These are phyloP conservation scores for Ceratobasidium sp. DNA, from an alignment of 1,284 basidiomycete species.

Conservation along the genomic window DNA sequence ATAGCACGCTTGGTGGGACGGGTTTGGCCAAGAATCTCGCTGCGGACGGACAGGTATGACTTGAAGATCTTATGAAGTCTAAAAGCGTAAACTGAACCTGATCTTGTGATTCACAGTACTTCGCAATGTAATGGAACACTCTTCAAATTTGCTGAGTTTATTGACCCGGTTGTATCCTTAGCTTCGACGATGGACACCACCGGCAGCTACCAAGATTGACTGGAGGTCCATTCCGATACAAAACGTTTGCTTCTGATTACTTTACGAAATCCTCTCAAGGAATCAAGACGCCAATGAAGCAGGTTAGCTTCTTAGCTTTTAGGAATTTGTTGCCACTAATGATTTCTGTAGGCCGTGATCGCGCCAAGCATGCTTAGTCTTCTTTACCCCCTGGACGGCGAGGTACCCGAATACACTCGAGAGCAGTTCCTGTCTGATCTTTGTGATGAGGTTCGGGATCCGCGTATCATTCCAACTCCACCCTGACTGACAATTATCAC, in stretches of 20 bases:
- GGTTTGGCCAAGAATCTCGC: slow-evolving; percentile 46
- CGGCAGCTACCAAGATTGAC: slow-evolving; percentile 46
- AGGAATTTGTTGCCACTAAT: background rate
- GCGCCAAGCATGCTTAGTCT: slow-evolving; percentile 48
- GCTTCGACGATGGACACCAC: slow-evolving; percentile 48
- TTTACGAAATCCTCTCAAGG: slow-evolving; percentile 44
- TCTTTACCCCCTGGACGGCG: slow-evolving; percentile 46
- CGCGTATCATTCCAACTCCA: background rate
- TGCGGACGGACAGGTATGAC: slow-evolving; percentile 44
- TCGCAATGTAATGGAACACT: slow-evolving; percentile 20
- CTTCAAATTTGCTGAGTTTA: background rate
- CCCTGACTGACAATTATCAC: background rate
- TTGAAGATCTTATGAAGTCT: background rate
- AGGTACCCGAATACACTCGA: slow-evolving; percentile 45
- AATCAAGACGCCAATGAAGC: slow-evolving; percentile 25
- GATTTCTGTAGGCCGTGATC: slow-evolving; percentile 44
- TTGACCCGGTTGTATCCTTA: no score
- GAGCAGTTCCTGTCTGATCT: slow-evolving; percentile 46
- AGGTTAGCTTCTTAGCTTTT: background rate
- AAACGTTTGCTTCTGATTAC: slow-evolving; percentile 46
- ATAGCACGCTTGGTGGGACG: slow-evolving; percentile 45
- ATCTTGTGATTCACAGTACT: slow-evolving; percentile 21
- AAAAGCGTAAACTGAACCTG: background rate
- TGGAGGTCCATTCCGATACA: slow-evolving; percentile 47
- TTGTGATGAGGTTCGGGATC: slow-evolving; percentile 27